These are phyloP conservation scores for Malassezia brasiliensis DNA, from an alignment of 1,284 basidiomycete species.

Conservation along the genomic window DNA sequence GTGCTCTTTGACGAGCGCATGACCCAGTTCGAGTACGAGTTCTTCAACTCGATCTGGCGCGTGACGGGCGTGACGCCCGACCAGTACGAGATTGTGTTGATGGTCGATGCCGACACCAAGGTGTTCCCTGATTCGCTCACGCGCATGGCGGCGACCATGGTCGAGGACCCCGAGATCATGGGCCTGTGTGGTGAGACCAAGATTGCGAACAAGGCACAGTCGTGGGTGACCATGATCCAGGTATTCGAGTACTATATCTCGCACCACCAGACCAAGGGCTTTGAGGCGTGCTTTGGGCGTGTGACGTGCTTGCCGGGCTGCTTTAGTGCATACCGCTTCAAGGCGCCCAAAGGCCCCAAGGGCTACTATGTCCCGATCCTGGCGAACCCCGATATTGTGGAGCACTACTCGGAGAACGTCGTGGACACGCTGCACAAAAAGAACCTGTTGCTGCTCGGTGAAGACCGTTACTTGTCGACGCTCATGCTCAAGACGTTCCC, in stretches of 20 bases:
- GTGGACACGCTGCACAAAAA: conserved; percentile 52
- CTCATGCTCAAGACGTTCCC: conserved; percentile 53
- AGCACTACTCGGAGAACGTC: conserved; percentile 53
- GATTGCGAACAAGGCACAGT: conserved; percentile 52
- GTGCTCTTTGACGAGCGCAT: conserved; percentile 53
- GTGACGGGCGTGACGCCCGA: conserved; percentile 51
- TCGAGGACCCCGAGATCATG: conserved; percentile 52
- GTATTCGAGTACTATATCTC: conserved; percentile 98
- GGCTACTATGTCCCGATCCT: conserved; percentile 52
- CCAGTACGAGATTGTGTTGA: conserved; percentile 50
- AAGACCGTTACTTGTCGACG: conserved; percentile 52
- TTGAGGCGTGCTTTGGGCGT: conserved; percentile 51
- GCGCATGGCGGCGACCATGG: conserved; percentile 52
- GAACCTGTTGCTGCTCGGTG: conserved; percentile 51
- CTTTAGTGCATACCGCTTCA: conserved; percentile 52
- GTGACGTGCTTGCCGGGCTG: conserved; percentile 52
- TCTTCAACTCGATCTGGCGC: conserved; percentile 52
- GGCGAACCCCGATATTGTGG: conserved; percentile 51
- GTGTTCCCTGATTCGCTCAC: conserved; percentile 51
- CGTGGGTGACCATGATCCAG: conserved; percentile 53
- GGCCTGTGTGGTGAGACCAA: conserved; percentile 53
- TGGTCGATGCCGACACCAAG: conserved; percentile 52
- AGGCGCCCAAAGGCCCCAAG: conserved; percentile 51
- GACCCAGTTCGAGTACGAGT: conserved; percentile 52
- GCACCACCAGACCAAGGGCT: conserved; percentile 69